Percentiles rank a stretch among this genome's conserved stretches.
Conservation (phyloP, 768 basidiomycete genomes). For the Piloderma croceum region DNA sequence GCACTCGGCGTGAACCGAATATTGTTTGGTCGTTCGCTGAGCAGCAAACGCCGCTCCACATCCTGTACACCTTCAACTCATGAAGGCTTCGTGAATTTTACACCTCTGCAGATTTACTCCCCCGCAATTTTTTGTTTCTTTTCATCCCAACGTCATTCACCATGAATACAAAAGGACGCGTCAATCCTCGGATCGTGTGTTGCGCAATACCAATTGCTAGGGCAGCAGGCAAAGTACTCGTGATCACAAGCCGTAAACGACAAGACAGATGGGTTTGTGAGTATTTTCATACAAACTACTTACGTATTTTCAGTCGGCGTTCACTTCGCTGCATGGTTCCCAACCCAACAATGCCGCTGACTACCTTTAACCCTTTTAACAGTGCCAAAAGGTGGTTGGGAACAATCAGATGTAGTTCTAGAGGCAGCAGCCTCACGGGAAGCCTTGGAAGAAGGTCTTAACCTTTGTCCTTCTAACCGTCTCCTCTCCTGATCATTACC, state of each 20-base stretch:
- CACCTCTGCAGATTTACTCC: not conserved
- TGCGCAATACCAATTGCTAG: slow-evolving; percentile 83
- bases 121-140: not conserved
- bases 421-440: slow-evolving; percentile 88
- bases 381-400: slow-evolving; percentile 96
- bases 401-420: slow-evolving; percentile 70
- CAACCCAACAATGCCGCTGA: no score
- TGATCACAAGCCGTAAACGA: slow-evolving; percentile 80
- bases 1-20: no score
- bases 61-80: not conserved
- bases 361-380: slow-evolving; percentile 8
- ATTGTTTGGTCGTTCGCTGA: not conserved
- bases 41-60: not conserved
- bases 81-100: not conserved
- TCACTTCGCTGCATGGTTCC: slow-evolving; percentile 4
- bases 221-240: slow-evolving; percentile 69
- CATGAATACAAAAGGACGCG: slow-evolving; percentile 67
- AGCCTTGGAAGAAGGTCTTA: slow-evolving; percentile 95
- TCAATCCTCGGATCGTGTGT: slow-evolving; percentile 81
- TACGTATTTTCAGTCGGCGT: slow-evolving; percentile 9
- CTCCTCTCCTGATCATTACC: slow-evolving; percentile 63
- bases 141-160: slow-evolving; percentile 6
- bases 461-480: slow-evolving; percentile 72
- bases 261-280: slow-evolving; percentile 84
- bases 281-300: slow-evolving; percentile 31